A percentile compares a stretch with the other conserved stretches of the same genome.
phyloP scores from a whole-genome alignment of 2,329 filamentous ascomycete genomes.

The Diplodia intermedia region DNA sequence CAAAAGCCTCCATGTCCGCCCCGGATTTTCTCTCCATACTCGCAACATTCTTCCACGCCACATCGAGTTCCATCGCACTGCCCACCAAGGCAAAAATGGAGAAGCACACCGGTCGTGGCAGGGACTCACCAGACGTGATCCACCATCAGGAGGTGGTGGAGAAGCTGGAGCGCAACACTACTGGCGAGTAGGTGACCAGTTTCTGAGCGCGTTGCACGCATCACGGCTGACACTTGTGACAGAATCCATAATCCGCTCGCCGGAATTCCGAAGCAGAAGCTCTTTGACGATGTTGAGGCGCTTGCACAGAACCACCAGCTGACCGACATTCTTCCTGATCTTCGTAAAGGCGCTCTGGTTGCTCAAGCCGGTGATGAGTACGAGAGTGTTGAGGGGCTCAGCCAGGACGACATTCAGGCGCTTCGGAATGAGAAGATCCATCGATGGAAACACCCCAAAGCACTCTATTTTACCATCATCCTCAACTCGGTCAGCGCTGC shows the following conservation, averaged over 20 bases:
- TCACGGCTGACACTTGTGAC: not conserved
- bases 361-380: conserved; percentile 72
- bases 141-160: conserved; percentile 40
- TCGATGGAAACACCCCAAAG: conserved; percentile 69
- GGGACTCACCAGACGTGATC: conserved; percentile 35
- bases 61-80: no score
- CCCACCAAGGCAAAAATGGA: not conserved
- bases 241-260: conserved; percentile 65
- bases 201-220: not conserved
- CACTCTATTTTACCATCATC: conserved; percentile 70
- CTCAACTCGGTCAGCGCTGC: conserved; percentile 73
- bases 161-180: conserved; percentile 41
- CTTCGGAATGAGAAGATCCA: conserved; percentile 69
- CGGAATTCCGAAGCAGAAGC: conserved; percentile 58
- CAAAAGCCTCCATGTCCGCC: not conserved
- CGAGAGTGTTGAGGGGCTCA: conserved; percentile 67
- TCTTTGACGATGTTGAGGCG: conserved; percentile 62
- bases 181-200: conserved; percentile 42
- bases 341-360: conserved; percentile 74
- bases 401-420: conserved; percentile 65
- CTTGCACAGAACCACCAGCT: conserved; percentile 68
- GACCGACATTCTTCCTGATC: conserved; percentile 62
- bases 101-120: not conserved
- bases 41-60: no score
- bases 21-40: not conserved